Evolutionary conservation across 2,329 filamentous ascomycete genomes (phyloP).

Genomic region (Trichoderma atrobrunneum): DNA sequence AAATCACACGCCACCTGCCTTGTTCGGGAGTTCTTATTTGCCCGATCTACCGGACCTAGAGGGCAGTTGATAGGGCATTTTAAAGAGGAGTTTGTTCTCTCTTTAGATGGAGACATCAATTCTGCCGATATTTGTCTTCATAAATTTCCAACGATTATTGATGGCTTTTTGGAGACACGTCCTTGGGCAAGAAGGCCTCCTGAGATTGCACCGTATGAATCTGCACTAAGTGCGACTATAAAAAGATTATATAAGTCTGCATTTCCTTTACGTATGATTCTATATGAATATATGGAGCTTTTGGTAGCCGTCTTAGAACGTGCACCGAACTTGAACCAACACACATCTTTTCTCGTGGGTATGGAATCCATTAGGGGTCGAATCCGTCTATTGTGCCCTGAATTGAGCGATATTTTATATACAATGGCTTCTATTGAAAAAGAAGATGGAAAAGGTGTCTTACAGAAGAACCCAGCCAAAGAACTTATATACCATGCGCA

Average conservation of each 20-base stretch:
- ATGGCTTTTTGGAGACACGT: too few relatives aligned
- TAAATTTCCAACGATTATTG: background rate
- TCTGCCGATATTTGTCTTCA: background rate
- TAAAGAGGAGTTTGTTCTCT: background rate
- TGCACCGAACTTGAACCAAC: background rate
- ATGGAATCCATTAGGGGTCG: background rate
- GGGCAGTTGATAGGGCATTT: too few relatives aligned
- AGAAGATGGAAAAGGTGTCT: background rate
- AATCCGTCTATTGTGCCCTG: background rate
- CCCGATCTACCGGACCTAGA: too few relatives aligned
- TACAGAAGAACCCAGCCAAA: too few relatives aligned
- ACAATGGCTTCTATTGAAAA: background rate
- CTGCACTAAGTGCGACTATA: background rate
- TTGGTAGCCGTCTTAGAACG: background rate
- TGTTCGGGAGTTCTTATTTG: background rate
- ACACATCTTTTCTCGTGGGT: background rate
- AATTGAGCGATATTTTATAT: background rate
- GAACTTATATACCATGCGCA: too few relatives aligned
- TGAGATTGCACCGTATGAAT: background rate
- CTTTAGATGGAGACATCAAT: background rate
- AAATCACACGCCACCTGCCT: background rate
- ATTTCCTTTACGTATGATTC: too few relatives aligned
- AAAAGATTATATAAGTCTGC: background rate
- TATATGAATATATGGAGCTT: background rate
- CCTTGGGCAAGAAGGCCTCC: background rate